A percentile compares a stretch with the other conserved stretches of the same genome.
These are phyloP conservation scores for Cutaneotrichosporon spelunceum DNA, from an alignment of 1,284 basidiomycete species.

Conservation along the genomic window DNA sequence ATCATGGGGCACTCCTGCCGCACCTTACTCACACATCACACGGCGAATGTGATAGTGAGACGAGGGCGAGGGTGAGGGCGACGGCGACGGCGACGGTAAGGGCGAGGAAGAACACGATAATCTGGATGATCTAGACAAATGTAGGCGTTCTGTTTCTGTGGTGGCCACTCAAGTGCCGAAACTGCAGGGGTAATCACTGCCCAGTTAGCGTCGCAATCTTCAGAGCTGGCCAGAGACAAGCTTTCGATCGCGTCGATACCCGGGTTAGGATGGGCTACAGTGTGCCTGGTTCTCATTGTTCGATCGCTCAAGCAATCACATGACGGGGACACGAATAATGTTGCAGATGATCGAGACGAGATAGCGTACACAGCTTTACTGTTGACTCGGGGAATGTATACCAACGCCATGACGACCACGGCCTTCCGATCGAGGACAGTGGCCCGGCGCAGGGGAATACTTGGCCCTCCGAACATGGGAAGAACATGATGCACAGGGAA, in stretches of 20 bases:
- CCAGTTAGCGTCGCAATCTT: background rate
- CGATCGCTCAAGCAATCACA: background rate
- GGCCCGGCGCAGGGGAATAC: background rate
- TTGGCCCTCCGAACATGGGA: background rate
- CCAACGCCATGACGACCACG: background rate
- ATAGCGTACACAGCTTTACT: background rate
- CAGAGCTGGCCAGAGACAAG: background rate
- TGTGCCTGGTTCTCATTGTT: background rate
- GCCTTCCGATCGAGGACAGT: too few relatives aligned
- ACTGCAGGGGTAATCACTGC: background rate
- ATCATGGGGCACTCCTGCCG: too few relatives aligned
- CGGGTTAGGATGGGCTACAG: background rate
- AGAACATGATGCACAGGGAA: background rate
- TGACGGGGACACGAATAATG: background rate
- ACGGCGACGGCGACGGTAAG: background rate
- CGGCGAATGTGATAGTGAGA: too few relatives aligned
- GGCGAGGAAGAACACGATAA: background rate
- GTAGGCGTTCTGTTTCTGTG: background rate
- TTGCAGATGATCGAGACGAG: background rate
- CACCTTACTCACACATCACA: too few relatives aligned
- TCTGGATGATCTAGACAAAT: background rate
- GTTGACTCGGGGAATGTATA: background rate
- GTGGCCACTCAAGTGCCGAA: slow-evolving; percentile 1
- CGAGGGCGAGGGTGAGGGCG: too few relatives aligned
- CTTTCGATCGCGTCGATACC: background rate